Conservation (phyloP, 805 yeast species). For the Yamadazyma tumulicola region DNA sequence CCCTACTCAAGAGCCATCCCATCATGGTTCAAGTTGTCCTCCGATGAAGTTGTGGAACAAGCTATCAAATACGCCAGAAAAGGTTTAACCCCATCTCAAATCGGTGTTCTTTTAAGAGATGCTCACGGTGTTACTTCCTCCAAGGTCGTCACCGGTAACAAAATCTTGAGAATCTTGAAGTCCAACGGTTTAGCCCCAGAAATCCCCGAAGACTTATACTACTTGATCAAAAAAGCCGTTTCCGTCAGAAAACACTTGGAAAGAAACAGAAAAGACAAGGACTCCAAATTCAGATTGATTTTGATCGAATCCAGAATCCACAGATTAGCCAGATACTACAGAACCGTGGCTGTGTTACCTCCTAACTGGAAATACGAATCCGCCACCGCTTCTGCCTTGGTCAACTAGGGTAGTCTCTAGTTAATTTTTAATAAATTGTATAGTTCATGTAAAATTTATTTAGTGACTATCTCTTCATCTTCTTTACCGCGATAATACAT, state of each 20-base stretch:
- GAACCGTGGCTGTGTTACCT: constrained; percentile 98
- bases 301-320: constrained; percentile 99
- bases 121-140: constrained; percentile 99
- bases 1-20: constrained; percentile 99
- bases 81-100: constrained; percentile 99
- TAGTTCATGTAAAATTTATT: constrained; percentile 4
- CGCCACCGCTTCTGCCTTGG: constrained; percentile 99
- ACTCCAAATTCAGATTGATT: constrained; percentile 99
- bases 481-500: neutral
- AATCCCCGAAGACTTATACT: constrained; percentile 99
- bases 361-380: constrained; percentile 99
- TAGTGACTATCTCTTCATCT: neutral
- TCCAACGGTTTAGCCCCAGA: constrained; percentile 99
- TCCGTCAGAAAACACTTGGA: constrained; percentile 99
- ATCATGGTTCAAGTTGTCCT: constrained; percentile 97
- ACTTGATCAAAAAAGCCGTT: constrained; percentile 98
- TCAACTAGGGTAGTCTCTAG: constrained; percentile 58
- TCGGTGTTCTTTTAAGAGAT: constrained; percentile 99
- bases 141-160: constrained; percentile 97
- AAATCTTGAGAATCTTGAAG: constrained; percentile 98
- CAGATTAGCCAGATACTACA: constrained; percentile 99
- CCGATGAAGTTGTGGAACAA: constrained; percentile 96
- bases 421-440: neutral
- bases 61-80: constrained; percentile 99
- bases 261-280: constrained; percentile 99